These are phyloP conservation scores for Gloeopeniophorella convolvens DNA, from an alignment of 768 basidiomycete genomes.

Conservation along the genomic window DNA sequence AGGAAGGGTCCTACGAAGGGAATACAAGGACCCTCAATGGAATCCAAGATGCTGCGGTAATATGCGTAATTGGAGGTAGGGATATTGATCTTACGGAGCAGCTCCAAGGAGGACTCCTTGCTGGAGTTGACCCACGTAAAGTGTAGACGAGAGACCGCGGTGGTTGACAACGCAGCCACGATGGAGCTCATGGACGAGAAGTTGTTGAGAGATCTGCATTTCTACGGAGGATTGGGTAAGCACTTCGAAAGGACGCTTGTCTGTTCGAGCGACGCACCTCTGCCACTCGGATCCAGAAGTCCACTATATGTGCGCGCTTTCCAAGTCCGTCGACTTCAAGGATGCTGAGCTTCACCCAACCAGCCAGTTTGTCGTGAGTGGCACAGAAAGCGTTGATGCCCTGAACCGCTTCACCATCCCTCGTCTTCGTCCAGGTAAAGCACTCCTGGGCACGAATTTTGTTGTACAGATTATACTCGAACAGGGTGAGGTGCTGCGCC, in stretches of 20 bases:
- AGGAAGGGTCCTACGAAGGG: slow-evolving; percentile 63
- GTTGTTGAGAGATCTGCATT: slow-evolving; percentile 58
- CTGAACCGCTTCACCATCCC: slow-evolving; percentile 33
- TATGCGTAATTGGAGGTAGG: slow-evolving; percentile 51
- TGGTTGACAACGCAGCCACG: slow-evolving; percentile 54
- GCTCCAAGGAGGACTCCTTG: slow-evolving; percentile 44
- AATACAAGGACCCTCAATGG: slow-evolving; percentile 47
- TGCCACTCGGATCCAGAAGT: slow-evolving; percentile 73
- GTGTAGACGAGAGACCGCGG: slow-evolving; percentile 48
- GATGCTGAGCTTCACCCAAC: slow-evolving; percentile 64
- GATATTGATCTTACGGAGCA: slow-evolving; percentile 49
- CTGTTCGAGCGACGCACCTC: slow-evolving; percentile 45
- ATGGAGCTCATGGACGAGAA: slow-evolving; percentile 64
- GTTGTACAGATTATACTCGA: slow-evolving; percentile 63
- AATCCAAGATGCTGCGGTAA: slow-evolving; percentile 43
- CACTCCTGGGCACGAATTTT: slow-evolving; percentile 72
- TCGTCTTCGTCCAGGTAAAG: slow-evolving; percentile 47
- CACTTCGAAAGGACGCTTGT: background rate
- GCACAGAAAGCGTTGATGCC: slow-evolving; percentile 50
- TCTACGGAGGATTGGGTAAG: slow-evolving; percentile 34
- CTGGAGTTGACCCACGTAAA: slow-evolving; percentile 63
- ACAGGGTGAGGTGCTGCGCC: slow-evolving; percentile 76
- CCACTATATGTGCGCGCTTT: slow-evolving; percentile 52
- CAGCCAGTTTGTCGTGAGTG: slow-evolving; percentile 53
- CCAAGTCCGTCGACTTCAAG: slow-evolving; percentile 44